These are phyloP conservation scores for Lupinus albus DNA, from an alignment of 306 rosid genomes.

Conservation along the genomic window DNA sequence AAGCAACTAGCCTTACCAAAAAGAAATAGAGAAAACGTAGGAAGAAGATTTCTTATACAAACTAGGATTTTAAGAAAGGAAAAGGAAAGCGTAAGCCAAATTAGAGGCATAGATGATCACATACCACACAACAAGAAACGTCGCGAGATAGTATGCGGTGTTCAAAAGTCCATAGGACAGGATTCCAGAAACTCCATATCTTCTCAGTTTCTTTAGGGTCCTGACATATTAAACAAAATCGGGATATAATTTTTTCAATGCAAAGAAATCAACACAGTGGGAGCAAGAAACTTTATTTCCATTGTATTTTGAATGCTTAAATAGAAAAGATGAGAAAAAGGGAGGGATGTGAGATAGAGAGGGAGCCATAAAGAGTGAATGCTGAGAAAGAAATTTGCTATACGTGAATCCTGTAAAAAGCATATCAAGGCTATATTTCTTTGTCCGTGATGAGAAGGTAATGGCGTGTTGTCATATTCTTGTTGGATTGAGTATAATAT, in stretches of 20 bases:
- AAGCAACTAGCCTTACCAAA: too few species aligned
- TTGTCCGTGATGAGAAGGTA: neutral
- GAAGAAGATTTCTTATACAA: constrained; percentile 4
- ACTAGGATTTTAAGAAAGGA: constrained; percentile 2
- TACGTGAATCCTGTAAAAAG: neutral
- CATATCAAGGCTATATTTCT: constrained; percentile 14
- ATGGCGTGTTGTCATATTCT: neutral
- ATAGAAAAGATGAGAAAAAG: neutral
- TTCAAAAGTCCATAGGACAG: constrained; percentile 83
- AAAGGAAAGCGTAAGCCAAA: neutral
- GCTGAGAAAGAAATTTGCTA: neutral
- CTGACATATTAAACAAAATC: constrained; percentile 54
- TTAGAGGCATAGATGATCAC: constrained; percentile 32
- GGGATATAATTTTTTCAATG: constrained; percentile 18
- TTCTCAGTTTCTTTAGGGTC: constrained; percentile 59
- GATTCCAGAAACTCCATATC: constrained; percentile 83
- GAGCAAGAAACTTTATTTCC: constrained; percentile 30
- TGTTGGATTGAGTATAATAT: too few species aligned
- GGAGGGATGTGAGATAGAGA: neutral
- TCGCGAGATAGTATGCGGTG: constrained; percentile 78
- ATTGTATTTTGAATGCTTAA: constrained; percentile 10
- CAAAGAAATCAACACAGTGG: neutral
- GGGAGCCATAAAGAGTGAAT: constrained; percentile 21
- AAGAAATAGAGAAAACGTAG: constrained; percentile 13
- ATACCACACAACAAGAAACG: constrained; percentile 89